Conservation (phyloP, 345 rosid genomes). For the Euphorbia tirucalli region DNA sequence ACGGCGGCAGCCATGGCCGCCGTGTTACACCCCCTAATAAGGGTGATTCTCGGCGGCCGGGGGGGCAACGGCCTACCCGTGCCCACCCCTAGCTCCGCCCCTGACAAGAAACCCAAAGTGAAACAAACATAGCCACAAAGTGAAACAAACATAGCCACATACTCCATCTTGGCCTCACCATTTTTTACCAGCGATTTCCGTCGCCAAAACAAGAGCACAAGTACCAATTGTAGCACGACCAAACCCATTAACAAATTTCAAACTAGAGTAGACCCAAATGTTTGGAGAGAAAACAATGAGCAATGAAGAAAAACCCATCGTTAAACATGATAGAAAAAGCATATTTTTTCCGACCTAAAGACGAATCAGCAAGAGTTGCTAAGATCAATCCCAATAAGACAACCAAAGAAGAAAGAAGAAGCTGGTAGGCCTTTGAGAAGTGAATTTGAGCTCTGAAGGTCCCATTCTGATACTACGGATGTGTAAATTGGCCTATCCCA, state of each 20-base stretch:
- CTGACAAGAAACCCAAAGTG: too few species aligned
- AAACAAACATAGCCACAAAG: too few species aligned
- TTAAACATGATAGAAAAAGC: conserved; percentile 17
- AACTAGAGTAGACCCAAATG: conserved; percentile 19
- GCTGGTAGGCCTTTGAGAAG: conserved; percentile 26
- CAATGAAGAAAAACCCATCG: conserved; percentile 16
- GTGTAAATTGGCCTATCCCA: conserved; percentile 5
- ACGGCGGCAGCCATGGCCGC: too few species aligned
- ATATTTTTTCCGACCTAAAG: conserved; percentile 21
- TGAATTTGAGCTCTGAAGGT: conserved; percentile 18
- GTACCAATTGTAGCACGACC: conserved; percentile 25
- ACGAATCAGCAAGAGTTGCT: conserved; percentile 22
- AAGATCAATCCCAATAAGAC: conserved; percentile 14
- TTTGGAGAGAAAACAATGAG: conserved; percentile 18
- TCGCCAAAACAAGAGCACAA: conserved; percentile 20
- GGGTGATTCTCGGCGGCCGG: too few species aligned
- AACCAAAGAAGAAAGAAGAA: conserved; percentile 25
- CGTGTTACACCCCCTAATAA: too few species aligned
- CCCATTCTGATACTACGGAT: conserved; percentile 19
- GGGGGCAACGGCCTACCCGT: too few species aligned
- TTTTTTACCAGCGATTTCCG: conserved; percentile 20
- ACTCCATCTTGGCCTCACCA: conserved; percentile 22
- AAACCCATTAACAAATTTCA: conserved; percentile 18
- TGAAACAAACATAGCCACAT: conserved; percentile 10
- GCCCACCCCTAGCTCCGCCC: too few species aligned